phyloP scores from a whole-genome alignment of 2,329 filamentous ascomycete genomes.

The Penicillium psychrosexuale region DNA sequence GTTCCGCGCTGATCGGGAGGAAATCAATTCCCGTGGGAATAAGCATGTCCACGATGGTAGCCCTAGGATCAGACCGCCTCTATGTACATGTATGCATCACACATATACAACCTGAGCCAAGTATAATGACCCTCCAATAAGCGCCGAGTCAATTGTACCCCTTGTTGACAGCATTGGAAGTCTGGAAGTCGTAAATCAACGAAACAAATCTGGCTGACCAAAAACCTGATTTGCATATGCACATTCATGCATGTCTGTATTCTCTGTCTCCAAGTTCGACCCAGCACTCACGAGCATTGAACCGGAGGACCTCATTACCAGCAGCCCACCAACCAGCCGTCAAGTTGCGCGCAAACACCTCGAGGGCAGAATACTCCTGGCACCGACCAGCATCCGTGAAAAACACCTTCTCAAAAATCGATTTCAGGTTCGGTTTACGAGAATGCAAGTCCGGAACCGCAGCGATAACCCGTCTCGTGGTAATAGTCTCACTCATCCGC shows the following conservation, averaged over 20 bases:
- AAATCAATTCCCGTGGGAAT: not conserved
- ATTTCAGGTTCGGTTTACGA: constrained; percentile 61
- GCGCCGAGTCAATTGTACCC: not conserved
- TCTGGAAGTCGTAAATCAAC: too few species aligned
- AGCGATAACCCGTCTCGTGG: constrained; percentile 52
- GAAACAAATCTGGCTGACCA: not conserved
- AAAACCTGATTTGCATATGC: not conserved
- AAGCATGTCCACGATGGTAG: not conserved
- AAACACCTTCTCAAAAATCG: constrained; percentile 51
- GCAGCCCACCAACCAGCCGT: constrained; percentile 61
- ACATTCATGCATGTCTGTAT: not conserved
- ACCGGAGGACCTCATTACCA: constrained; percentile 62
- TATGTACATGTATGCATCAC: not conserved
- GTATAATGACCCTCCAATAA: not conserved
- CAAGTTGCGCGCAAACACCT: constrained; percentile 59
- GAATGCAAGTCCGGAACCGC: constrained; percentile 63
- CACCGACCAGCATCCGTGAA: constrained; percentile 14
- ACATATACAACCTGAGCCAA: not conserved
- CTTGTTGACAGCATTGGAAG: not conserved
- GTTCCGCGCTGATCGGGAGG: not conserved
- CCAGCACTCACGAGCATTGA: constrained; percentile 56
- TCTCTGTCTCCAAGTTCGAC: constrained; percentile 4
- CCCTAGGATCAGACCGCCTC: not conserved
- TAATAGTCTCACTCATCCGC: constrained; percentile 11
- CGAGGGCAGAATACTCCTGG: constrained; percentile 49